phyloP scores from a whole-genome alignment of 1,284 basidiomycete genomes.

The Puccinia horiana region DNA sequence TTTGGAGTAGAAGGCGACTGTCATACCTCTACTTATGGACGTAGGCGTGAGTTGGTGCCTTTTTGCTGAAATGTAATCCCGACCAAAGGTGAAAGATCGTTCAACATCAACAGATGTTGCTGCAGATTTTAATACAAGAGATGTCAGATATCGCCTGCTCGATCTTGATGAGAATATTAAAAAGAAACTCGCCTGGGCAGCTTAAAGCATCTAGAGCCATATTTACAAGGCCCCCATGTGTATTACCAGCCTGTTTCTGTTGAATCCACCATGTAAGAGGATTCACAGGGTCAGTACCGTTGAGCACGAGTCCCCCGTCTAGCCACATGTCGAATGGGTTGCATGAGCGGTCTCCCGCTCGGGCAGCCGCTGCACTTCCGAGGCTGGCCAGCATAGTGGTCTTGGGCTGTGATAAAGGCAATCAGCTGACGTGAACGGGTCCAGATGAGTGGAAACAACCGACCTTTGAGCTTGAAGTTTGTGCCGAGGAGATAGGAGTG shows the following conservation, averaged over 20 bases:
- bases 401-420: conserved; percentile 30
- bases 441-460: not conserved
- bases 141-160: not conserved
- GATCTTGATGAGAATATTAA: not conserved
- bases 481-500: not conserved
- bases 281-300: conserved; percentile 6
- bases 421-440: not conserved
- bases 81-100: not conserved
- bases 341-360: not conserved
- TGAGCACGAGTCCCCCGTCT: not conserved
- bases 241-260: conserved; percentile 3
- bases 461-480: not conserved
- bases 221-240: conserved; percentile 4
- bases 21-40: not conserved
- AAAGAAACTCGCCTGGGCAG: conserved; percentile 1
- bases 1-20: not conserved
- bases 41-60: not conserved
- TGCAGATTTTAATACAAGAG: not conserved
- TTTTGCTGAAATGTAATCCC: not conserved
- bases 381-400: not conserved
- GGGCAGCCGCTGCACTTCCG: too few relatives aligned
- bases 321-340: conserved; percentile 12
- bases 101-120: conserved; percentile 11
- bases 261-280: not conserved
- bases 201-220: conserved; percentile 14